Conservation (phyloP, 139 green algal species). For the Chlamydomonas asymmetrica region DNA sequence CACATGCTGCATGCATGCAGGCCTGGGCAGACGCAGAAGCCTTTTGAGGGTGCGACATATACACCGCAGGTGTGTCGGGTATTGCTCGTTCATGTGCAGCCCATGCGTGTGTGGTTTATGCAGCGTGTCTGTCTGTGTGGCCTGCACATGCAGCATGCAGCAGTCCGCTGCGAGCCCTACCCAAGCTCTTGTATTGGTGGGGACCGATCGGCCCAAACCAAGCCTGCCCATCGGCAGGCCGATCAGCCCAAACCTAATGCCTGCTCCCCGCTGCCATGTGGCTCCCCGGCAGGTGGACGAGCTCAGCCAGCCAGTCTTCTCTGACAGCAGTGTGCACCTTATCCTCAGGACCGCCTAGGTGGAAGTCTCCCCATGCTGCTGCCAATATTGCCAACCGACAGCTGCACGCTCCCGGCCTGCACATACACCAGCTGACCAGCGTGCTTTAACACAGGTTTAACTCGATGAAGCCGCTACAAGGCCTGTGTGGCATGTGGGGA, state of each 20-base stretch:
- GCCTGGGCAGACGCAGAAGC: conserved; percentile 81
- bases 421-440: too few relatives aligned
- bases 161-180: neutral
- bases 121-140: neutral
- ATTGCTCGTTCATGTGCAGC: too few relatives aligned
- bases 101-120: neutral
- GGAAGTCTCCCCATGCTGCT: too few relatives aligned
- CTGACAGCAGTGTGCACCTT: conserved; percentile 82
- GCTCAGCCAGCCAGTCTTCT: conserved; percentile 73
- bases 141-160: neutral
- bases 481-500: too few relatives aligned
- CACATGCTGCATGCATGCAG: conserved; percentile 27
- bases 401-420: too few relatives aligned
- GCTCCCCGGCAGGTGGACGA: conserved; percentile 58
- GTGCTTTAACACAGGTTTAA: too few relatives aligned
- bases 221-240: too few relatives aligned
- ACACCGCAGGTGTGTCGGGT: conserved; percentile 53
- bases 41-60: conserved; percentile 81
- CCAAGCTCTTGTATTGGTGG: too few relatives aligned
- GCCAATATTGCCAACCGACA: too few relatives aligned
- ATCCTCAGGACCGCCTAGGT: conserved; percentile 79
- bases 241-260: too few relatives aligned
- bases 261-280: neutral
- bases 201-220: too few relatives aligned
- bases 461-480: too few relatives aligned